Conservation (phyloP, 768 basidiomycete genomes). For the Lactifluus volemus region DNA sequence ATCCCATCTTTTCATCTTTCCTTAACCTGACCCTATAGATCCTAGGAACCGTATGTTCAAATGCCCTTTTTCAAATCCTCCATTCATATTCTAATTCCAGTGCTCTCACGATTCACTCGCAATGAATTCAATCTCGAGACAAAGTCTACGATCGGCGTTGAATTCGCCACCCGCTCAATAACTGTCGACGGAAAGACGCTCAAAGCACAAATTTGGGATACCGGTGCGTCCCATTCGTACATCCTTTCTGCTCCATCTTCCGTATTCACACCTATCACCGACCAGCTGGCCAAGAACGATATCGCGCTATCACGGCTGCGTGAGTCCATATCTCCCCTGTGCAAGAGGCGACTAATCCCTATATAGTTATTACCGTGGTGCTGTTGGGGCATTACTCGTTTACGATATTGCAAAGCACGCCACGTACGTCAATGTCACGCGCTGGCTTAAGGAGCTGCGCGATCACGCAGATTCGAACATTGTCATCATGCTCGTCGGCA, state of each 20-base stretch:
- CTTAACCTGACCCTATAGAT: background rate
- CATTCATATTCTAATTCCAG: constrained; percentile 35
- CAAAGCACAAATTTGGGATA: constrained; percentile 99
- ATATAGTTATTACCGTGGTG: constrained; percentile 90
- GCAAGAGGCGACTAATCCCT: background rate
- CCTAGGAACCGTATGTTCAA: constrained; percentile 52
- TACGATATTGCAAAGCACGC: constrained; percentile 93
- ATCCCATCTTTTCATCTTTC: background rate
- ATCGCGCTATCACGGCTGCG: constrained; percentile 97
- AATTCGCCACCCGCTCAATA: constrained; percentile 94
- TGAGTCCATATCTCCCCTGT: constrained; percentile 31
- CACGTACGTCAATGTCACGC: constrained; percentile 87
- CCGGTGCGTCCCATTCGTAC: constrained; percentile 46
- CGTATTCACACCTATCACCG: background rate
- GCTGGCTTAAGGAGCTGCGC: constrained; percentile 95
- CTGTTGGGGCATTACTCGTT: constrained; percentile 85
- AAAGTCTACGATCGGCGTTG: constrained; percentile 98
- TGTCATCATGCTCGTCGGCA: constrained; percentile 93
- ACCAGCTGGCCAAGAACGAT: constrained; percentile 93
- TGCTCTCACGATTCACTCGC: constrained; percentile 98
- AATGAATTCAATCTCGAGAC: constrained; percentile 99
- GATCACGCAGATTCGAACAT: constrained; percentile 93
- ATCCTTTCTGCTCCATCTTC: background rate
- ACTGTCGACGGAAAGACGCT: constrained; percentile 94
- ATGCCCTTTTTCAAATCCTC: background rate